phyloP scores from a whole-genome alignment of 257 asterid genomes.

The Gynochthodes officinalis region DNA sequence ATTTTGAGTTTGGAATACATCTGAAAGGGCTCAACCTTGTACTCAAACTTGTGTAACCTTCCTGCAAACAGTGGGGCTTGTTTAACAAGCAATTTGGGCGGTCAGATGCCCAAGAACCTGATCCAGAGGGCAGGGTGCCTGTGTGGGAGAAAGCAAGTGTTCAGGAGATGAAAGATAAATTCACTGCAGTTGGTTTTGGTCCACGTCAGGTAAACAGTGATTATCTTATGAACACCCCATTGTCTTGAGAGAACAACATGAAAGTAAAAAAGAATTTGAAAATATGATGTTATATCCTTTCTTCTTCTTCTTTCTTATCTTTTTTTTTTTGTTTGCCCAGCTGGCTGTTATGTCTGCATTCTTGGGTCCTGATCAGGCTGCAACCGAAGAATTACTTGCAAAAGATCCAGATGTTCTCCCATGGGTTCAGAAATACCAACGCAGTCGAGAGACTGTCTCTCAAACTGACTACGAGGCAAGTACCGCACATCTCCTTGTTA shows the following conservation, averaged over 20 bases:
- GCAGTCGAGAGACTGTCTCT: slow-evolving; percentile 93
- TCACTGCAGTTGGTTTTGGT: slow-evolving; percentile 69
- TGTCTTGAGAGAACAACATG: not conserved
- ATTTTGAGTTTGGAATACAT: not conserved
- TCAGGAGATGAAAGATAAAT: slow-evolving; percentile 77
- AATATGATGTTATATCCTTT: not conserved
- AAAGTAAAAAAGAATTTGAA: not conserved
- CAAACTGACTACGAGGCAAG: slow-evolving; percentile 87
- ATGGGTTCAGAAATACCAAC: slow-evolving; percentile 94
- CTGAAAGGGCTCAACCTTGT: not conserved
- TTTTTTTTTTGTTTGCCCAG: slow-evolving; percentile 35
- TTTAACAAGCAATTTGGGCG: slow-evolving; percentile 84
- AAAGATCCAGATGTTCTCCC: slow-evolving; percentile 77
- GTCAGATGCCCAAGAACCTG: slow-evolving; percentile 73
- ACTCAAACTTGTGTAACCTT: slow-evolving; percentile 6
- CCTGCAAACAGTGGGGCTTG: slow-evolving; percentile 71
- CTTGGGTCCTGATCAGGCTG: slow-evolving; percentile 89
- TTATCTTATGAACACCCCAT: not conserved
- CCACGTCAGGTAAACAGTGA: slow-evolving; percentile 74
- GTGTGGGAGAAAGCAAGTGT: slow-evolving; percentile 74
- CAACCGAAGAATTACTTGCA: slow-evolving; percentile 71
- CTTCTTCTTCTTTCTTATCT: no score
- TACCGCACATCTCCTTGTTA: not conserved
- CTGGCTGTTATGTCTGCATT: slow-evolving; percentile 93
- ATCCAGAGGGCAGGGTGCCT: slow-evolving; percentile 94